Base-by-base conservation (phyloP, 148 eudicot species). In the Dianthus caryophyllus region DNA sequence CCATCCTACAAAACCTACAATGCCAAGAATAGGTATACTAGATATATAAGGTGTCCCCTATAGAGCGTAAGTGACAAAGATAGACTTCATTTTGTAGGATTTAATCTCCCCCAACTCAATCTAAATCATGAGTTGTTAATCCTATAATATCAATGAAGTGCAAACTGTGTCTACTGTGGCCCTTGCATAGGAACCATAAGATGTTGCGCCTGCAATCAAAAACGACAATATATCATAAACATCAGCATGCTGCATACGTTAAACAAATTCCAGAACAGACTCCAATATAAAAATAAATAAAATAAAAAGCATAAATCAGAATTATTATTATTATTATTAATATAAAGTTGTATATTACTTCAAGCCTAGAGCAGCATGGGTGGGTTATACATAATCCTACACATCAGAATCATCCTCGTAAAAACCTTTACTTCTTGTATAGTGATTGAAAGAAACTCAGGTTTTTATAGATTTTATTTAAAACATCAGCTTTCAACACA, bases 161-260 rank as follows among this genome's bases (percentile, higher is more conserved):
- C 63, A 57, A 53, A 39, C 39, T 12, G 7, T 13, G 25, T 61
- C 80, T 80, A 86, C 61, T 86, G 85, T 36, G 75, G 81, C 17
- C 85, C 81, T 66, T 72, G 87, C 87, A 83, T 81, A 20, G 76
- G 83, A 71, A 80, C 81, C 87, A 85, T 81, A 76, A 80, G 76
- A 68, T 82, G 86, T 50, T 66, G 76, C 33, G 70, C 81, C 74
- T 82, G 84, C 68, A 64, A 66, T 25, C 54, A 57, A 31, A 44
- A 48, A 65, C 65, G 61, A 38, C 50, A 18, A 50, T 17, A 38
- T n/a, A 11, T 36, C 60, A 24, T 13, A 17, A 15, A 48, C 24
- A 63, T 60, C 58, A 46, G 46, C 2, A 15, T 41, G n/a, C 38
- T 38, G 43, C 13, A 41, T n/a, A n/a, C n/a, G 21, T 20, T 2